Percentiles rank a stretch among this genome's conserved stretches.
Conservation (phyloP, 257 asterid species). For the Nicotiana benthamiana region DNA sequence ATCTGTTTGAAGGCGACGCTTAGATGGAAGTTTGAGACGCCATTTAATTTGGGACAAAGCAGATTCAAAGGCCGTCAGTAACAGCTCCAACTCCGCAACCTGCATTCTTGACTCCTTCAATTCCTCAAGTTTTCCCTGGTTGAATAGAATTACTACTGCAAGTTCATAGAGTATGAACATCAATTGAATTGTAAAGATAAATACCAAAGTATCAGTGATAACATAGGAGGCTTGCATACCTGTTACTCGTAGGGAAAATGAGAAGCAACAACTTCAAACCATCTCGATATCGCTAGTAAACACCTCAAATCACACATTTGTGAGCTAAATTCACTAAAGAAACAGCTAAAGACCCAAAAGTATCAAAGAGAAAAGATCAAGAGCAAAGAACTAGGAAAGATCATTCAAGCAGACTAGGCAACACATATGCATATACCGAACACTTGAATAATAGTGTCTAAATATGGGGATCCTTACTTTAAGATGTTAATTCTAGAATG, state of each 20-base stretch:
- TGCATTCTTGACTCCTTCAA: constrained; percentile 15
- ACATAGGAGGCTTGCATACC: constrained; percentile 33
- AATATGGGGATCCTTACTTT: neutral
- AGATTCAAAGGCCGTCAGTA: constrained; percentile 38
- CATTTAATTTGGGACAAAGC: constrained; percentile 62
- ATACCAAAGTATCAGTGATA: neutral
- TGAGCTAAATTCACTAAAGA: neutral
- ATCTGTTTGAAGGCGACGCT: constrained; percentile 75
- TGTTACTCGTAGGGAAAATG: constrained; percentile 14
- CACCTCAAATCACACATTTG: neutral
- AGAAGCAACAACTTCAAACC: neutral
- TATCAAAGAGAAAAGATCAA: neutral
- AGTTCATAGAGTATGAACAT: constrained; percentile 1
- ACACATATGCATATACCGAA: neutral
- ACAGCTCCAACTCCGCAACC: constrained; percentile 26
- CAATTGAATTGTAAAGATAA: constrained; percentile 2
- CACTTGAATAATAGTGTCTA: neutral
- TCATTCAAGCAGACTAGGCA: neutral
- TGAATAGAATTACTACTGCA: constrained; percentile 8
- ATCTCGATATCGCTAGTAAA: neutral
- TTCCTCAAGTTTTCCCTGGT: constrained; percentile 66
- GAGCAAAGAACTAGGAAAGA: neutral
- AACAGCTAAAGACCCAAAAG: neutral
- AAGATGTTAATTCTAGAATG: neutral
- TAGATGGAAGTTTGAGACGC: constrained; percentile 64